Evolutionary conservation across 192 early-diverging fungal species (phyloP).

Genomic region (Coemansia sp.): DNA sequence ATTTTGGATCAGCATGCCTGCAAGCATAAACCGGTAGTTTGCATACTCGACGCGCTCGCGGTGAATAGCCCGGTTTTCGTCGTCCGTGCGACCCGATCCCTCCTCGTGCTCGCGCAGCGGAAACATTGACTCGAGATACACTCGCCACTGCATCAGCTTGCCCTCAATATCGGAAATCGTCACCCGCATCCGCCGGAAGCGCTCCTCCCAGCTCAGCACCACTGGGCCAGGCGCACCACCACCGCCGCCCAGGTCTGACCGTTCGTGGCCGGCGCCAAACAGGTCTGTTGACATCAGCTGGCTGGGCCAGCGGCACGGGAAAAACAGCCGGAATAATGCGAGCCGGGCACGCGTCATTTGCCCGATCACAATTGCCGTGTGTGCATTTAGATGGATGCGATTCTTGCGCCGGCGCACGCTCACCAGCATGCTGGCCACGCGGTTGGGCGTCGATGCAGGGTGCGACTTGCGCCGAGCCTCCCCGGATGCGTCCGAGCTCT

Average conservation of each 20-base stretch:
- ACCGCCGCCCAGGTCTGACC: conserved; percentile 35
- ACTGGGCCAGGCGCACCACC: conserved; percentile 38
- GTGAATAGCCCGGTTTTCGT: conserved; percentile 26
- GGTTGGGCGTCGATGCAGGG: conserved; percentile 19
- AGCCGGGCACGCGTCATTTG: conserved; percentile 48
- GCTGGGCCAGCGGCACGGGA: conserved; percentile 51
- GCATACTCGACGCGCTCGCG: conserved; percentile 49
- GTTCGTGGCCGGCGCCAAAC: conserved; percentile 12
- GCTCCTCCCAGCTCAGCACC: conserved; percentile 51
- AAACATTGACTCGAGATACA: conserved; percentile 50
- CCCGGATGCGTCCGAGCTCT: background rate
- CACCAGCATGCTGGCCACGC: conserved; percentile 47
- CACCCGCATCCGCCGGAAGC: conserved; percentile 40
- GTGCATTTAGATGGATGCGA: conserved; percentile 49
- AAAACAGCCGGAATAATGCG: conserved; percentile 50
- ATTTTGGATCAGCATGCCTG: conserved; percentile 41
- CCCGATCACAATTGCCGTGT: conserved; percentile 45
- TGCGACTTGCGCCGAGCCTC: conserved; percentile 5
- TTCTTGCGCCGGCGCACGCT: conserved; percentile 48
- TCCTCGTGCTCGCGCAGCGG: conserved; percentile 49
- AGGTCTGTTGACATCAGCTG: conserved; percentile 39
- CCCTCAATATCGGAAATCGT: conserved; percentile 40
- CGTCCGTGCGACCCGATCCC: conserved; percentile 24
- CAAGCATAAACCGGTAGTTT: conserved; percentile 48
- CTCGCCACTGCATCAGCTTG: conserved; percentile 52